phyloP scores from a whole-genome alignment of 345 rosid species.

The Corymbia maculata region DNA sequence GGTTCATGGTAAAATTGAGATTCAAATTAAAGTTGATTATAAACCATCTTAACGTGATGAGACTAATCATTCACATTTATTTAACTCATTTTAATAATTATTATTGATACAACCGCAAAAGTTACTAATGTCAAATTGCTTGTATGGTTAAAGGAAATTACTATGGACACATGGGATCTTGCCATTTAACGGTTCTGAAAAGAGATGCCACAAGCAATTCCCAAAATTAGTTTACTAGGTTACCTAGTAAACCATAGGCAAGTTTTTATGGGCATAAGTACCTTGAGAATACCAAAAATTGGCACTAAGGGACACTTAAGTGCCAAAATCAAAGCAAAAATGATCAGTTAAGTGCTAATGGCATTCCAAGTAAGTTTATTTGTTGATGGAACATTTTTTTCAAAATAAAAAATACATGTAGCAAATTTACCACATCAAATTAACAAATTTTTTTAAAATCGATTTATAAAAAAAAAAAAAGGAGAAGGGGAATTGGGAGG shows the following conservation, averaged over 20 bases:
- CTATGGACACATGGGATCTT: neutral
- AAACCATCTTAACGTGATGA: rapidly evolving
- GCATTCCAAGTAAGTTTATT: too few species aligned
- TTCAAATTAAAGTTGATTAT: neutral
- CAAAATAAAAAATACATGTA: too few species aligned
- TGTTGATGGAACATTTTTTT: too few species aligned
- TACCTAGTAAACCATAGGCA: neutral
- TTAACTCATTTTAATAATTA: neutral
- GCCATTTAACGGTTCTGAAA: neutral
- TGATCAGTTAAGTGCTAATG: too few species aligned
- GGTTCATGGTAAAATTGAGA: rapidly evolving
- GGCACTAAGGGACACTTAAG: too few species aligned
- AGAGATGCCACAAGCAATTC: neutral
- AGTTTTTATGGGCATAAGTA: neutral
- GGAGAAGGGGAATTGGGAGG: too few species aligned
- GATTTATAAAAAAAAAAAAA: too few species aligned
- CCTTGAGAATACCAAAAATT: too few species aligned
- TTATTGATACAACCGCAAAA: neutral
- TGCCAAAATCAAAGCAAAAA: too few species aligned
- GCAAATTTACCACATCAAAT: too few species aligned
- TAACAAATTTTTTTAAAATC: too few species aligned
- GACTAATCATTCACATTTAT: rapidly evolving
- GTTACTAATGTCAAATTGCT: neutral
- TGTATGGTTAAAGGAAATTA: neutral
- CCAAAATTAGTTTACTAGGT: neutral